phyloP scores from a whole-genome alignment of 176 grass and related monocot species.

The Olyra latifolia region DNA sequence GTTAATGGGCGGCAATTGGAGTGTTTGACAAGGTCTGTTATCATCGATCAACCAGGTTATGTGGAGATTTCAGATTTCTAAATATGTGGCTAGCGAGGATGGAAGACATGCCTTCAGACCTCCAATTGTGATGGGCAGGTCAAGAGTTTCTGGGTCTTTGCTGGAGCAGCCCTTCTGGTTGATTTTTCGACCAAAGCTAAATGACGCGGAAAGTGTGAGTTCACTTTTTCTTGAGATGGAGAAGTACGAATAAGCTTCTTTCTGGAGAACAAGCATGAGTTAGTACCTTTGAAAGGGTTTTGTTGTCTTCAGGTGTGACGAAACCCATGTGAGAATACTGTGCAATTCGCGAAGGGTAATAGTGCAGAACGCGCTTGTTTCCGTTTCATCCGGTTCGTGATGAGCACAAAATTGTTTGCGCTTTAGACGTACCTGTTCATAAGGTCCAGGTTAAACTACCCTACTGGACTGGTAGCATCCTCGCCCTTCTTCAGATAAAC shows the following conservation, averaged over 20 bases:
- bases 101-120: too few species aligned
- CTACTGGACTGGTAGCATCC: too few species aligned
- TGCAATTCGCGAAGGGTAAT: neutral
- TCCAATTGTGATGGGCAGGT: neutral
- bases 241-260: neutral
- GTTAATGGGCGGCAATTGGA: conserved; percentile 21
- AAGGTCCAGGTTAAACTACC: neutral
- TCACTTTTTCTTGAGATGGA: neutral
- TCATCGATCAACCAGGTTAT: neutral
- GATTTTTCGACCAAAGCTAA: neutral
- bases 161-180: neutral
- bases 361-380: neutral
- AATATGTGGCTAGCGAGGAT: neutral
- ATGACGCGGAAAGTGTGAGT: neutral
- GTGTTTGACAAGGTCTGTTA: neutral
- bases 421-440: neutral
- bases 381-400: neutral
- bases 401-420: neutral
- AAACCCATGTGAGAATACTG: neutral
- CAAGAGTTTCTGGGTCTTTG: neutral
- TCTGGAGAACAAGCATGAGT: neutral
- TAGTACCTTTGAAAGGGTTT: neutral
- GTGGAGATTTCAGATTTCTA: neutral
- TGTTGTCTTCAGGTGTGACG: neutral
- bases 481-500: too few species aligned